Evolutionary conservation across 345 rosid species (phyloP).

Genomic region (Ceriops zippeliana): DNA sequence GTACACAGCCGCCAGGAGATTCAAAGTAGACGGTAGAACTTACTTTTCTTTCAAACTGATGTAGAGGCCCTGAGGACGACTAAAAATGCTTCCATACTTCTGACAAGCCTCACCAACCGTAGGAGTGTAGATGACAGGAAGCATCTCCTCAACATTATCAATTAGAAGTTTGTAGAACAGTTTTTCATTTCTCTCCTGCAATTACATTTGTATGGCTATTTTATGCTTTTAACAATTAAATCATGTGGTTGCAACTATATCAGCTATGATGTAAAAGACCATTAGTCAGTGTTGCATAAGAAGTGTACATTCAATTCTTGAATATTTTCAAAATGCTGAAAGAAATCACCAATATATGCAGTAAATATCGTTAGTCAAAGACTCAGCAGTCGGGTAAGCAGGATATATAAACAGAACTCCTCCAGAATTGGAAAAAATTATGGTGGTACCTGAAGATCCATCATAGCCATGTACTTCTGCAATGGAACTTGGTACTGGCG

Average conservation of each 20-base stretch:
- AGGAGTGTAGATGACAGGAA: slow-evolving; percentile 92
- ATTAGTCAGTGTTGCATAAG: not conserved
- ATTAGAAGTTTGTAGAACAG: slow-evolving; percentile 90
- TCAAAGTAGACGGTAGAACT: not conserved
- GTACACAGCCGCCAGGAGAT: not conserved
- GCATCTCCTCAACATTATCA: slow-evolving; percentile 87
- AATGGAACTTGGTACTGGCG: slow-evolving; percentile 87
- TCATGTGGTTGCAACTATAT: not conserved
- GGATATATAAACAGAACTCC: not conserved
- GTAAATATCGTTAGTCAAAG: not conserved
- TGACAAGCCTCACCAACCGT: slow-evolving; percentile 84
- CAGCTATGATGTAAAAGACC: not conserved
- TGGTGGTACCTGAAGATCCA: slow-evolving; percentile 81
- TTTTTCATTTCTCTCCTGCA: slow-evolving; percentile 82
- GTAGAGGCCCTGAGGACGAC: not conserved
- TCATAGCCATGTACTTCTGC: slow-evolving; percentile 94
- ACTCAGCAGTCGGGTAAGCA: not conserved
- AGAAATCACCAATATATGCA: not conserved
- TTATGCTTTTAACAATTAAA: not conserved
- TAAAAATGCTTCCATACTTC: not conserved
- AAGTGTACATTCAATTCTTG: not conserved
- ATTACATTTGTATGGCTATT: not conserved
- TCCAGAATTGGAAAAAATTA: not conserved
- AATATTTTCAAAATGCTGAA: not conserved
- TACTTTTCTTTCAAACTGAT: slow-evolving; percentile 3